Evolutionary conservation across 176 grass and related monocot genomes (phyloP).

Genomic region (Musa troglodytarum): DNA sequence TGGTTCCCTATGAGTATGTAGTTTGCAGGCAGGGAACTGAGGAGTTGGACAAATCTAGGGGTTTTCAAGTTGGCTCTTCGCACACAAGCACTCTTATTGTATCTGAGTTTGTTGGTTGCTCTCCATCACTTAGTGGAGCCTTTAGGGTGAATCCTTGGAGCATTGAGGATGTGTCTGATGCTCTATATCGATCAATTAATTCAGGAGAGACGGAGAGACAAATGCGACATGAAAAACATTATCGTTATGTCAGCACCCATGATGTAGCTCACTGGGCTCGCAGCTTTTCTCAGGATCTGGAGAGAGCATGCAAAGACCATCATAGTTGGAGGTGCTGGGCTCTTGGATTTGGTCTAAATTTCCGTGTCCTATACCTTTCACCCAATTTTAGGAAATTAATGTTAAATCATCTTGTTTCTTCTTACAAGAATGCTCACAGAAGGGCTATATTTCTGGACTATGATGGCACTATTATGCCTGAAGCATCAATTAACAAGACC

Average conservation of each 20-base stretch:
- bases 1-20: constrained; percentile 70
- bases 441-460: constrained; percentile 80
- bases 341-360: constrained; percentile 61
- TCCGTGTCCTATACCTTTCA: constrained; percentile 61
- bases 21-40: constrained; percentile 70
- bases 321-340: constrained; percentile 59
- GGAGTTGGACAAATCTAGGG: constrained; percentile 38
- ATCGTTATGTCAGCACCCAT: constrained; percentile 59
- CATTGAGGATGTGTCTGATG: constrained; percentile 69
- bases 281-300: constrained; percentile 63
- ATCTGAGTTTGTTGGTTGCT: constrained; percentile 78
- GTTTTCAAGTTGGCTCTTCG: constrained; percentile 17
- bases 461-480: constrained; percentile 75
- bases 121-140: constrained; percentile 76
- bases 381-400: constrained; percentile 62
- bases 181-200: constrained; percentile 42
- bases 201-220: constrained; percentile 39
- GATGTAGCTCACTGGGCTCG: constrained; percentile 59
- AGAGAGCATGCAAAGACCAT: constrained; percentile 62
- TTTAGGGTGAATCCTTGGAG: constrained; percentile 85
- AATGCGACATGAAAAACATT: constrained; percentile 72
- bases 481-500: constrained; percentile 47
- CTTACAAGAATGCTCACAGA: constrained; percentile 52
- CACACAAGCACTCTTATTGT: constrained; percentile 68
- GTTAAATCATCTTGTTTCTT: constrained; percentile 31